These are phyloP conservation scores for Clitopilus passeckerianus DNA, from an alignment of 768 basidiomycete genomes.

Conservation along the genomic window DNA sequence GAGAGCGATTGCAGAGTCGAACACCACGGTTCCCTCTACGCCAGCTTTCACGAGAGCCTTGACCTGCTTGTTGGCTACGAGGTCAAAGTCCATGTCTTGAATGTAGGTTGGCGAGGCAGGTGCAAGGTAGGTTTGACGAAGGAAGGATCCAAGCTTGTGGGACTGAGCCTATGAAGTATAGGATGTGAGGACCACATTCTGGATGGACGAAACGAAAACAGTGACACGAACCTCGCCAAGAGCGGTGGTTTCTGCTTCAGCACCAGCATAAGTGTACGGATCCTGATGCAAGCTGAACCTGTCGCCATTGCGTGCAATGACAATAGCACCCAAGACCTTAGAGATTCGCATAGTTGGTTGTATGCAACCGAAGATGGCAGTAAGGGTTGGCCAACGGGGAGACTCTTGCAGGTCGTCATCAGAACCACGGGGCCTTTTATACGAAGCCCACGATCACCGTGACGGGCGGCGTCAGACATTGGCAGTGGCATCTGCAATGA, in stretches of 20 bases:
- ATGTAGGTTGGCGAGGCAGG: conserved; percentile 65
- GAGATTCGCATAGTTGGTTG: conserved; percentile 32
- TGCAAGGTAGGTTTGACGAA: conserved; percentile 65
- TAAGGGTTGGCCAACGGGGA: background rate
- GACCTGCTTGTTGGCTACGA: conserved; percentile 70
- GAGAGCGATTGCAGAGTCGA: conserved; percentile 81
- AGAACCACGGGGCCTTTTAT: background rate
- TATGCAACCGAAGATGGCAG: background rate
- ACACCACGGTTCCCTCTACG: conserved; percentile 78
- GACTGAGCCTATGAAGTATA: conserved; percentile 50
- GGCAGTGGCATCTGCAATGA: background rate
- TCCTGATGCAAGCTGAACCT: conserved; percentile 66
- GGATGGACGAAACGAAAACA: background rate
- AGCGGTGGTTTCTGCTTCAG: conserved; percentile 66
- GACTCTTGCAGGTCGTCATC: background rate
- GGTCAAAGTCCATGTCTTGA: conserved; percentile 54
- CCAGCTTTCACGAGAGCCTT: conserved; percentile 79
- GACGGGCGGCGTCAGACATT: background rate
- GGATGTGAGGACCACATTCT: background rate
- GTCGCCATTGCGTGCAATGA: conserved; percentile 78
- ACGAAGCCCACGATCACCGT: background rate
- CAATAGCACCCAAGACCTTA: conserved; percentile 71
- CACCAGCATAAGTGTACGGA: conserved; percentile 58
- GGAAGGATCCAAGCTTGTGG: conserved; percentile 53
- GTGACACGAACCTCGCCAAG: conserved; percentile 43